These are phyloP conservation scores for Picochlorum sp. DNA, from an alignment of 139 green algal species.

Conservation along the genomic window DNA sequence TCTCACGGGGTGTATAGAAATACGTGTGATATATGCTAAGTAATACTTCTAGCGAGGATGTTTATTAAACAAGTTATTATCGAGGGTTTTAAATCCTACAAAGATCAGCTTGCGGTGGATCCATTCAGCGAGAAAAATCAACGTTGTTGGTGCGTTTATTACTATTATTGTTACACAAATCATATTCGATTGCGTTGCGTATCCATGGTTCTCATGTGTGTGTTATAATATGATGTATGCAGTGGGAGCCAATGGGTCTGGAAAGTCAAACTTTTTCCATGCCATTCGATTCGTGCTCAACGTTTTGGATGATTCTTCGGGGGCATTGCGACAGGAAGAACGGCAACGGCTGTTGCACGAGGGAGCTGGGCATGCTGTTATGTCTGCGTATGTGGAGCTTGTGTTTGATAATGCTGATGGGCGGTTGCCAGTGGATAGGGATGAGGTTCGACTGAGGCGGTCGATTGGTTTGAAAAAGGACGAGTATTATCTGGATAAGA, in stretches of 20 bases:
- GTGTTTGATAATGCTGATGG: constrained; percentile 97
- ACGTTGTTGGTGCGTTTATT: constrained; percentile 72
- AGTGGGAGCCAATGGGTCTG: constrained; percentile 97
- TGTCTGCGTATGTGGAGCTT: constrained; percentile 91
- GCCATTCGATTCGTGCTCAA: constrained; percentile 97
- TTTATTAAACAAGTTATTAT: constrained; percentile 86
- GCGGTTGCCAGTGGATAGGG: constrained; percentile 69
- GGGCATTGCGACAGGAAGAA: constrained; percentile 54
- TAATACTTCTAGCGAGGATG: constrained; percentile 17
- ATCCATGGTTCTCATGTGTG: background rate
- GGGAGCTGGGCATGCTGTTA: constrained; percentile 77
- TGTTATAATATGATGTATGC: constrained; percentile 5
- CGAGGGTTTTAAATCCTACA: constrained; percentile 97
- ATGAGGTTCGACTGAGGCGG: constrained; percentile 78
- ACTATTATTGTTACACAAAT: background rate
- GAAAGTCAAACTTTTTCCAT: constrained; percentile 99
- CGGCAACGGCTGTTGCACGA: constrained; percentile 85
- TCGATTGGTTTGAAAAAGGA: constrained; percentile 92
- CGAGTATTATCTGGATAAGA: constrained; percentile 91
- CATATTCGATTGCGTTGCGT: background rate
- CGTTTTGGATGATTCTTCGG: constrained; percentile 49
- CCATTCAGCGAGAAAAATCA: constrained; percentile 82
- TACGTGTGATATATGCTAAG: no score
- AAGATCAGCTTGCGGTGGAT: constrained; percentile 81
- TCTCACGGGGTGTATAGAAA: background rate